Conservation (phyloP, 2,329 filamentous ascomycete species). For the Fusarium sp. region DNA sequence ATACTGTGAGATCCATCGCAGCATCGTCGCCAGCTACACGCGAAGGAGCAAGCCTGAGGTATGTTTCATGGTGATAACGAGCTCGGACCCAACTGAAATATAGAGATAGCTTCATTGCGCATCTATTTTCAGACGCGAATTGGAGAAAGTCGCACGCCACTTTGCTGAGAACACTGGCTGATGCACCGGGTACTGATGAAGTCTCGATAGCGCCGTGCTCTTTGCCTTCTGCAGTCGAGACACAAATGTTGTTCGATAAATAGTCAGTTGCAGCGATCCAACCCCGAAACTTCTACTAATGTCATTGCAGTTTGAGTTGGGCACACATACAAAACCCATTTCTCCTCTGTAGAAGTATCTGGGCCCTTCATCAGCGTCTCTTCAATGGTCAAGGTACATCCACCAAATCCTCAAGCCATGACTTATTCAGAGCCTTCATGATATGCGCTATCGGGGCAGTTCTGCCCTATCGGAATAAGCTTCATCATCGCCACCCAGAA, state of each 20-base stretch:
- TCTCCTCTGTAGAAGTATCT: constrained; percentile 4
- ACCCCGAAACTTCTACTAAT: fast-evolving
- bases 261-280: not conserved
- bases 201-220: not conserved
- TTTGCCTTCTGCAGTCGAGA: not conserved
- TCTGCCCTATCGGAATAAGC: constrained; percentile 8
- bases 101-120: constrained; percentile 13
- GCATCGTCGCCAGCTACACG: constrained; percentile 6
- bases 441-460: constrained; percentile 23
- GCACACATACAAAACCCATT: constrained; percentile 19
- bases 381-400: not conserved
- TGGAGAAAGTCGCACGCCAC: constrained; percentile 17
- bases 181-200: not conserved
- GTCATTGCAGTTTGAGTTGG: not conserved
- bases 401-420: not conserved
- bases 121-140: not conserved
- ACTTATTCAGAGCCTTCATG: constrained; percentile 29
- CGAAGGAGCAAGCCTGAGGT: constrained; percentile 17
- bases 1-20: constrained; percentile 7
- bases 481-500: constrained; percentile 14
- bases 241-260: constrained; percentile 5
- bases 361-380: constrained; percentile 10
- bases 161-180: constrained; percentile 1
- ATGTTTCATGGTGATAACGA: no score
- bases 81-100: no score